These are phyloP conservation scores for Leptodontidium sp. DNA, from an alignment of 2,329 filamentous ascomycete species.

Conservation along the genomic window DNA sequence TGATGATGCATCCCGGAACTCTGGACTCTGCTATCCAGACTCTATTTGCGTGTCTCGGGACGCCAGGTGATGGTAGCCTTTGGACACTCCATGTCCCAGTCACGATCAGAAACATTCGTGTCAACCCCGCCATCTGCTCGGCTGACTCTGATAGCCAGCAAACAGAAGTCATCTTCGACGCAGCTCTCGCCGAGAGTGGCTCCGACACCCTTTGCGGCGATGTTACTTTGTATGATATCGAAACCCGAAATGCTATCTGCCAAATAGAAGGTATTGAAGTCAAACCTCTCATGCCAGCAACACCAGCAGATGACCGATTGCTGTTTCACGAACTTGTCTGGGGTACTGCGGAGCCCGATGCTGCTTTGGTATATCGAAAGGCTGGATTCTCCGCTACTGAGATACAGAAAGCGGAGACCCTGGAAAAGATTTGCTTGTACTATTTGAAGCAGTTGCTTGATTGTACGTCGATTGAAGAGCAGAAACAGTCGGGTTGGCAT, in stretches of 20 bases:
- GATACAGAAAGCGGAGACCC: slow-evolving; percentile 26
- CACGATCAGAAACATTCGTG: slow-evolving; percentile 29
- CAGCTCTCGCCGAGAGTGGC: slow-evolving; percentile 12
- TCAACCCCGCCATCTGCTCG: slow-evolving; percentile 34
- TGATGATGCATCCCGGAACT: slow-evolving; percentile 60
- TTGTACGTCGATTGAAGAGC: neutral
- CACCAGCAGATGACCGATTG: slow-evolving; percentile 34
- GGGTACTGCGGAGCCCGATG: slow-evolving; percentile 34
- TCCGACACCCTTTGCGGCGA: slow-evolving; percentile 17
- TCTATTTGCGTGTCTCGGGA: slow-evolving; percentile 48
- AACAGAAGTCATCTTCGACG: slow-evolving; percentile 15
- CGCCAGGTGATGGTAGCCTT: slow-evolving; percentile 36
- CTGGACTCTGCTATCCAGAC: slow-evolving; percentile 65
- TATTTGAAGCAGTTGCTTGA: slow-evolving; percentile 26
- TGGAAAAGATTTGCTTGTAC: slow-evolving; percentile 28
- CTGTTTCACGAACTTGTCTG: slow-evolving; percentile 37
- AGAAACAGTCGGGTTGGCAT: slow-evolving; percentile 20
- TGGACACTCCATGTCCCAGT: slow-evolving; percentile 40
- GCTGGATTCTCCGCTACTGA: slow-evolving; percentile 21
- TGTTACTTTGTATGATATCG: slow-evolving; percentile 25
- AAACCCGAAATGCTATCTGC: slow-evolving; percentile 28
- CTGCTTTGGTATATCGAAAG: slow-evolving; percentile 26
- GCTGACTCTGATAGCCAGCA: neutral
- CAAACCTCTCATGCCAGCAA: slow-evolving; percentile 35
- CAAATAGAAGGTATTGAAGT: slow-evolving; percentile 38